A percentile compares a stretch with the other conserved stretches of the same genome.
Conservation (phyloP, 768 basidiomycete genomes). For the Hygrocybe punicea region DNA sequence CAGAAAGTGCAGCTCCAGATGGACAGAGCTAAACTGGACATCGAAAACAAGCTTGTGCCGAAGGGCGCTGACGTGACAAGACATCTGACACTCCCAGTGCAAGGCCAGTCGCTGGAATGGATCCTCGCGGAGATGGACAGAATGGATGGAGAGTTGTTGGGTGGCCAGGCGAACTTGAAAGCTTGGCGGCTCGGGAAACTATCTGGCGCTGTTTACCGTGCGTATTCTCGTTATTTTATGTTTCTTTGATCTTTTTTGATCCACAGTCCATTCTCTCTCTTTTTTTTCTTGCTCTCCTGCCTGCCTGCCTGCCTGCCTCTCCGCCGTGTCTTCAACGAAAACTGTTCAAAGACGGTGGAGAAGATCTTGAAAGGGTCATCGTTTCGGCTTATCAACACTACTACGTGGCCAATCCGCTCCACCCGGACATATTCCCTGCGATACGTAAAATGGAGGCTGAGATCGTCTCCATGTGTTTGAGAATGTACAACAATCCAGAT, state of each 20-base stretch:
- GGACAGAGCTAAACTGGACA: slow-evolving; percentile 57
- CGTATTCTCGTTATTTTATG: slow-evolving; percentile 22
- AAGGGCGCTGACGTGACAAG: slow-evolving; percentile 59
- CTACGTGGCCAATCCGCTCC: slow-evolving; percentile 83
- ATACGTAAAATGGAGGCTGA: slow-evolving; percentile 97
- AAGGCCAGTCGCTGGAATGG: slow-evolving; percentile 68
- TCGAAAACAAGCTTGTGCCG: slow-evolving; percentile 67
- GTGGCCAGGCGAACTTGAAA: slow-evolving; percentile 32
- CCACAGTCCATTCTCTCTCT: not conserved
- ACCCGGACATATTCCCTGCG: slow-evolving; percentile 91
- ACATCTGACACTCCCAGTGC: slow-evolving; percentile 60
- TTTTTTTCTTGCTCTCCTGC: not conserved
- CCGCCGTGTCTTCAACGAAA: too few species aligned
- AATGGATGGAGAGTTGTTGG: slow-evolving; percentile 64
- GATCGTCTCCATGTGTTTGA: slow-evolving; percentile 82
- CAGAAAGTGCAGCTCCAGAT: slow-evolving; percentile 63
- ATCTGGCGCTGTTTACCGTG: slow-evolving; percentile 85
- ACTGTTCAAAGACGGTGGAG: slow-evolving; percentile 63
- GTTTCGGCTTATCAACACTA: slow-evolving; percentile 79
- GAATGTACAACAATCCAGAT: slow-evolving; percentile 77
- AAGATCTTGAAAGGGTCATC: slow-evolving; percentile 74
- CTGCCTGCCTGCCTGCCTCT: too few species aligned
- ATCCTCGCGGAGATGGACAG: slow-evolving; percentile 73
- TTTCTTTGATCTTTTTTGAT: too few species aligned
- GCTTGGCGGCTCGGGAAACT: slow-evolving; percentile 73